phyloP scores from a whole-genome alignment of 306 rosid genomes.

The Arachis hypogaea region DNA sequence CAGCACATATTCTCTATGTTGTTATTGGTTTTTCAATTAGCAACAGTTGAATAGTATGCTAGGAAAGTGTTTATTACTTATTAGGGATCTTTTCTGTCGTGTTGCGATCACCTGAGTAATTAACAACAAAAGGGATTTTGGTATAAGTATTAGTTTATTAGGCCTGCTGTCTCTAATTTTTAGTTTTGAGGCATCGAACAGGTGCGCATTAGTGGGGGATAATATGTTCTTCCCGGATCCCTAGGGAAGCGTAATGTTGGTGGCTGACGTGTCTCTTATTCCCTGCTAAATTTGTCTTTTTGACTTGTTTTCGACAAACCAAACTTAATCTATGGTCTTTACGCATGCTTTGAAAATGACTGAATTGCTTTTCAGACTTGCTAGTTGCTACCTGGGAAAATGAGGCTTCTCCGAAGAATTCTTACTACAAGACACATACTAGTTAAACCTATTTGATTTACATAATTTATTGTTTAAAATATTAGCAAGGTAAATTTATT shows the following conservation, averaged over 20 bases:
- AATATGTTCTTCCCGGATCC: constrained; percentile 37
- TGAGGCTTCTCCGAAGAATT: neutral
- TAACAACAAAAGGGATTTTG: neutral
- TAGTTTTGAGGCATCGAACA: neutral
- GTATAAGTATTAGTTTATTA: neutral
- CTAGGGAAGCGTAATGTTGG: constrained; percentile 35
- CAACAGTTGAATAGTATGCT: neutral
- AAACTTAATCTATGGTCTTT: neutral
- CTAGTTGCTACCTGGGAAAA: neutral
- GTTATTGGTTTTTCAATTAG: neutral
- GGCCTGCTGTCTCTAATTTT: neutral
- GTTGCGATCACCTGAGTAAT: neutral
- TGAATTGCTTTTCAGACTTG: neutral
- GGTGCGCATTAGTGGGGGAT: neutral
- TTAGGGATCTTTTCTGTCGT: constrained; percentile 1
- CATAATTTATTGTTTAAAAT: too few relatives aligned
- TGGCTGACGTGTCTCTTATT: constrained; percentile 35
- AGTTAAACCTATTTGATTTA: too few relatives aligned
- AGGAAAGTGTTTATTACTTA: neutral
- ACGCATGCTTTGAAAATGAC: constrained; percentile 9
- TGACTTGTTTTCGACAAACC: constrained; percentile 20
- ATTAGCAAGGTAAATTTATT: too few relatives aligned
- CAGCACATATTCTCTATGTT: constrained; percentile 34
- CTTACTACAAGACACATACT: too few relatives aligned
- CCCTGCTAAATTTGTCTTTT: constrained; percentile 1